A percentile compares a stretch with the other conserved stretches of the same genome.
Conservation (phyloP, 2,329 filamentous ascomycete genomes). For the Tolypocladium guangdongense region DNA sequence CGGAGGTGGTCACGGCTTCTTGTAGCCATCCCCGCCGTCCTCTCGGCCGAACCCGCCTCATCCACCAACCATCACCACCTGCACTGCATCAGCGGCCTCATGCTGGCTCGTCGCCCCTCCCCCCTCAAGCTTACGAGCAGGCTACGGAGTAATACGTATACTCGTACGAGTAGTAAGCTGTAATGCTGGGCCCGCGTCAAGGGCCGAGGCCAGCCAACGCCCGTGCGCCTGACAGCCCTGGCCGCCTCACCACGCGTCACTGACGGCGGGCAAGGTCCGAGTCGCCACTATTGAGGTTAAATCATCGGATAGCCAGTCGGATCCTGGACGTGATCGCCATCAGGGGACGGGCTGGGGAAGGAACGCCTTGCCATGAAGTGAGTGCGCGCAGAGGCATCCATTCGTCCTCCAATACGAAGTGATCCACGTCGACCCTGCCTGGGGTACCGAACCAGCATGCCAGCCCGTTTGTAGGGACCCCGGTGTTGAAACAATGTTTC, state of each 20-base stretch:
- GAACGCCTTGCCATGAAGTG: not conserved
- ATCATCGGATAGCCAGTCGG: not conserved
- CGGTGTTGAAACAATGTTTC: conserved; percentile 1
- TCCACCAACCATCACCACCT: not conserved
- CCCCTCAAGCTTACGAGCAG: no score
- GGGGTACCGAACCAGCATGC: not conserved
- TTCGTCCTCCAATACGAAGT: not conserved
- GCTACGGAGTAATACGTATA: no score
- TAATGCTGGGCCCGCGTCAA: not conserved
- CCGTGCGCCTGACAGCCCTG: not conserved
- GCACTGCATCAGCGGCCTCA: not conserved
- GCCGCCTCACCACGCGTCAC: not conserved
- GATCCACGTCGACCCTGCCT: no score
- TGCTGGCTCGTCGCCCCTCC: not conserved
- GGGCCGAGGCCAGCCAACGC: not conserved
- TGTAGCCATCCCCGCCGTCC: no score
- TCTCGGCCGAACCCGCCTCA: not conserved
- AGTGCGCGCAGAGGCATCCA: not conserved
- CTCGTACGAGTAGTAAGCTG: no score
- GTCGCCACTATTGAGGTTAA: not conserved
- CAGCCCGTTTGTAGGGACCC: not conserved
- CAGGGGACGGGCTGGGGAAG: not conserved
- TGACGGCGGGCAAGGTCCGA: not conserved
- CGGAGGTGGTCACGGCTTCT: not conserved
- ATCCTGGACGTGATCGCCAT: not conserved